A percentile compares a stretch with the other conserved stretches of the same genome.
phyloP scores from a whole-genome alignment of 306 rosid genomes.

The Lathyrus tuberosus region DNA sequence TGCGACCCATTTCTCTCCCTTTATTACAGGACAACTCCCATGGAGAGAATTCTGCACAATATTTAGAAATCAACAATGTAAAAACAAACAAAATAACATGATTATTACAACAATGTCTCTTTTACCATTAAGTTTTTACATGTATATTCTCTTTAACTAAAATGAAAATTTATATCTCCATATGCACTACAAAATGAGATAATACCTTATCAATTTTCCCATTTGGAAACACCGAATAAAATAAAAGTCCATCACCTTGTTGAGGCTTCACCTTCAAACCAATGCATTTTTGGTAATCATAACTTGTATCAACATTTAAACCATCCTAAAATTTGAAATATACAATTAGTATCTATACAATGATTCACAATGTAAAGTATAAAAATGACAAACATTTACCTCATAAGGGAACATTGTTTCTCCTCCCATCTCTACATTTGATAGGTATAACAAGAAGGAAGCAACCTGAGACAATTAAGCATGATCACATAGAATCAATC shows the following conservation, averaged over 20 bases:
- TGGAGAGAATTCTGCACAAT: constrained; percentile 63
- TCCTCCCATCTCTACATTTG: constrained; percentile 69
- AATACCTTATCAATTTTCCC: constrained; percentile 62
- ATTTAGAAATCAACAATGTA: constrained; percentile 13
- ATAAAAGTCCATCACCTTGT: constrained; percentile 68
- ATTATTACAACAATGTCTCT: background rate
- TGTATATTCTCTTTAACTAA: background rate
- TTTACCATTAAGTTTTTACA: background rate
- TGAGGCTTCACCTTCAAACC: constrained; percentile 73
- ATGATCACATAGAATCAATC: background rate
- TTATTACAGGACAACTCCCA: constrained; percentile 73
- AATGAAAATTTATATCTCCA: constrained; percentile 4
- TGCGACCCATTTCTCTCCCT: constrained; percentile 78
- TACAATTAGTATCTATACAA: constrained; percentile 6
- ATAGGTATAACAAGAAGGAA: constrained; percentile 67
- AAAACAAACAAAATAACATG: constrained; percentile 6
- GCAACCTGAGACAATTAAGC: constrained; percentile 51
- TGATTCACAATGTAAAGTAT: background rate
- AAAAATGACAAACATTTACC: constrained; percentile 41
- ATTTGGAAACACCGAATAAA: constrained; percentile 62
- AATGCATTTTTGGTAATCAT: constrained; percentile 58
- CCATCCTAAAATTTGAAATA: constrained; percentile 50
- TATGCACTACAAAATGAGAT: background rate
- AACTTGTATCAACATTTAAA: constrained; percentile 34
- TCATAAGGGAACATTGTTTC: constrained; percentile 80